Evolutionary conservation across 495 filamentous ascomycete genomes (phyloP), one percentile per base, ranked within the genome.

Genomic region (Xanthoparmelia taractica): DNA sequence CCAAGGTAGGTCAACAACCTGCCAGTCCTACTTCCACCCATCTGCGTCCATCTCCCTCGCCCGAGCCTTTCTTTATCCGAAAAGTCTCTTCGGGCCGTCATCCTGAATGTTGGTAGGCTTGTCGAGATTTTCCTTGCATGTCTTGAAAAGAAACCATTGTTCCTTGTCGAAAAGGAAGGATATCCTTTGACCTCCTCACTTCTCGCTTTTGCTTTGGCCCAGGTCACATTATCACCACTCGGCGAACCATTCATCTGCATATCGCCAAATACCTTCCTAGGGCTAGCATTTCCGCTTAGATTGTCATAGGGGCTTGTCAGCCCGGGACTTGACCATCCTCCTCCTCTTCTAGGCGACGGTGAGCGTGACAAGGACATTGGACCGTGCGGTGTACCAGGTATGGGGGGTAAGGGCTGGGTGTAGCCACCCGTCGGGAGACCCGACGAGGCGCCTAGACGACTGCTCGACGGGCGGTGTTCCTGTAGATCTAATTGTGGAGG

Each of bases 251-350:
- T 70, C 47, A 56, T 43, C 10, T 75, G 67, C 34, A 60, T 7
- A 62, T 70, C 67, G n/a, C 67, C 67, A 58, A 65, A 75, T 45
- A 73, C 77, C 27, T 79, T 77, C 61, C 79, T 75, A 36, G 89
- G 88, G 69, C 84, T 90, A 31, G 86, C 83, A 69, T 81, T 79
- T 64, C 87, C 88, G 73, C 86, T 91, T 47, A 80, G 76, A 57
- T 74, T 77, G 29, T 74, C 74, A 63, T 73, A 78, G 11, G 74
- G 76, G 63, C 85, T 83, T 56, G 82, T 86, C 58, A 95, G 79
- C 37, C 89, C 90, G 25, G 91, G 91, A 74, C 86, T 93, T 63
- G 89, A 84, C 91, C 92, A 96, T 67, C 90, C 91, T 69, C 88
- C 90, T 67, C 87, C 88, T 65, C 82, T 84, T 60, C 83, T 82